Evolutionary conservation across 352 stramenopile species (phyloP), one percentile per base, ranked within the genome.

Genomic region (Chrysophaeum taylorii): DNA sequence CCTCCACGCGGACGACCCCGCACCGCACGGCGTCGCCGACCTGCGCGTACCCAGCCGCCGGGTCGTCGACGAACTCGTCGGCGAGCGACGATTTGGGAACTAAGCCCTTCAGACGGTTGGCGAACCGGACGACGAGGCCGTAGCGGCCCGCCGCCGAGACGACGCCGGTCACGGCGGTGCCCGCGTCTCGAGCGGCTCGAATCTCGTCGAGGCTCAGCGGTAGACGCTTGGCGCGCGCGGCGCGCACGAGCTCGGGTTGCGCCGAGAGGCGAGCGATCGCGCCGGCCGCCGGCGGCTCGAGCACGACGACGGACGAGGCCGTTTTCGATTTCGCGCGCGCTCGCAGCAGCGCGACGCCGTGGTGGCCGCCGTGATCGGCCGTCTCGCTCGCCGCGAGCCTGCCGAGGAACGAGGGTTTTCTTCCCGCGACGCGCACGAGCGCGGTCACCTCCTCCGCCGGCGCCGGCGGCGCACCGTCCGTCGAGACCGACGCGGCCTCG

Each of bases 1-100:
- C 57, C 4, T 66, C 57, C 12, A 66, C 27, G 31, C 15, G 5
- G 5, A 27, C 35, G 16, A 66, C 57, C 2, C 9, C 5, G 35
- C 57, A 66, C 2, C 35, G 57, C 5, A 66, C 57, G 36, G 27
- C 36, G 35, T 66, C 57, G 31, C 57, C 57, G 31, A 45, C 33
- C 1, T n/a, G n/a, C n/a, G 12, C 21, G 18, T 45, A 45, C 1
- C 14, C 15, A 1, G 25, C 14, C 14, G 23, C 57, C 2, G 45
- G 2, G 21, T 2, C 27, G 33, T 15, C 57, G n/a, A 48, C 33
- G 25, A 33, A 45, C 2, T 45, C 15, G 18, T 42, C 57, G 12
- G 33, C 31, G 33, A 66, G 33, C 33, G 18, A 37, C 2, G 5
- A 7, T 18, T 36, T 31, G 33, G 35, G 57, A 1, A 66, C 36